Percentiles rank a stretch among this genome's conserved stretches.
phyloP scores from a whole-genome alignment of 805 yeast genomes.

The Saturnispora quitensis region DNA sequence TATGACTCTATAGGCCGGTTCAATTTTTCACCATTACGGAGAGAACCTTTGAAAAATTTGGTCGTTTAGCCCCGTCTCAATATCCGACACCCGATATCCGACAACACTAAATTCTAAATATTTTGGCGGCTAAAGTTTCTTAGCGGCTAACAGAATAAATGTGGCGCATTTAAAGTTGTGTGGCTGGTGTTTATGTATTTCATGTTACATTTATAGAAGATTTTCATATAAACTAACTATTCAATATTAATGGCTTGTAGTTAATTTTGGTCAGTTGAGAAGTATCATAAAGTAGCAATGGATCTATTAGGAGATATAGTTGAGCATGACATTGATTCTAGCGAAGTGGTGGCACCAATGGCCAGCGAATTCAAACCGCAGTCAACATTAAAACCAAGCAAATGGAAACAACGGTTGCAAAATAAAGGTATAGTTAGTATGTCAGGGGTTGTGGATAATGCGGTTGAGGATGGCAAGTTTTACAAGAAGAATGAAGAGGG shows the following conservation, averaged over 20 bases:
- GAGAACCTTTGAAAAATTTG: neutral
- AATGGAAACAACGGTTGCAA: conserved; percentile 40
- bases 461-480: neutral
- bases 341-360: conserved; percentile 22
- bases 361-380: conserved; percentile 5
- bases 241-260: neutral
- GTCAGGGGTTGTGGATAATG: conserved; percentile 16
- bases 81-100: neutral
- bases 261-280: neutral
- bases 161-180: neutral
- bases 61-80: no score
- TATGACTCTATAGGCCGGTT: neutral
- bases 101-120: neutral
- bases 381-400: conserved; percentile 28
- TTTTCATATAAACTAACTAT: no score
- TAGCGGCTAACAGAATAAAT: neutral
- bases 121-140: neutral
- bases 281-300: conserved; percentile 30
- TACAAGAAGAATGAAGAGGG: conserved; percentile 7
- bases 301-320: conserved; percentile 66
- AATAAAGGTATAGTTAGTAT: conserved; percentile 26
- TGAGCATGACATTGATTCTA: conserved; percentile 41
- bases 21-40: neutral
- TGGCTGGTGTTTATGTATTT: neutral
- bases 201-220: no score